Evolutionary conservation across 2,329 filamentous ascomycete genomes (phyloP).

Genomic region (Amauroascus verrucosus): DNA sequence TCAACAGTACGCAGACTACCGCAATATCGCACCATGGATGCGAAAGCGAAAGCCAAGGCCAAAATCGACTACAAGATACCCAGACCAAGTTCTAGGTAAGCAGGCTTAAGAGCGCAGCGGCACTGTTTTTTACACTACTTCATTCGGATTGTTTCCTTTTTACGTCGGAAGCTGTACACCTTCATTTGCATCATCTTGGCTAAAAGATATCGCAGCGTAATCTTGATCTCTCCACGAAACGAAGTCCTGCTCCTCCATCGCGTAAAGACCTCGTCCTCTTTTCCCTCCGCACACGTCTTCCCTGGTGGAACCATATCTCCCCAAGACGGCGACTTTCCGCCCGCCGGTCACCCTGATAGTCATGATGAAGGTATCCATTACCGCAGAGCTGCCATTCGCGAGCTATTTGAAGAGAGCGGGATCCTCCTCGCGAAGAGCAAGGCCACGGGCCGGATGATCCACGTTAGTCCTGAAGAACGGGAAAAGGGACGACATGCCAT

Average conservation of each 20-base stretch:
- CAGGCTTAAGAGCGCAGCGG: neutral
- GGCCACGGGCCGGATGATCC: conserved; percentile 44
- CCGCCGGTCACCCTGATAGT: conserved; percentile 41
- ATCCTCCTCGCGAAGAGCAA: conserved; percentile 58
- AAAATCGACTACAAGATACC: conserved; percentile 33
- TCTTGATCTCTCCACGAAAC: conserved; percentile 77
- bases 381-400: conserved; percentile 71
- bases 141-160: neutral
- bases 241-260: conserved; percentile 81
- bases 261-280: conserved; percentile 70
- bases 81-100: conserved; percentile 55
- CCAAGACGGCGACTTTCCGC: conserved; percentile 59
- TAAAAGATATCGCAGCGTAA: conserved; percentile 46
- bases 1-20: conserved; percentile 16
- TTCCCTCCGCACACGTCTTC: conserved; percentile 89
- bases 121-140: neutral
- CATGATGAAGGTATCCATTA: conserved; percentile 67
- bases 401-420: conserved; percentile 92
- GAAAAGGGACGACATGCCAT: conserved; percentile 58
- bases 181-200: neutral
- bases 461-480: conserved; percentile 49
- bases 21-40: conserved; percentile 17
- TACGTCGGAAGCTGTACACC: neutral
- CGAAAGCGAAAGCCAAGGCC: conserved; percentile 6
- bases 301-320: conserved; percentile 71